Base-by-base conservation (phyloP, 768 basidiomycete species). In the Suillus occidentalis region DNA sequence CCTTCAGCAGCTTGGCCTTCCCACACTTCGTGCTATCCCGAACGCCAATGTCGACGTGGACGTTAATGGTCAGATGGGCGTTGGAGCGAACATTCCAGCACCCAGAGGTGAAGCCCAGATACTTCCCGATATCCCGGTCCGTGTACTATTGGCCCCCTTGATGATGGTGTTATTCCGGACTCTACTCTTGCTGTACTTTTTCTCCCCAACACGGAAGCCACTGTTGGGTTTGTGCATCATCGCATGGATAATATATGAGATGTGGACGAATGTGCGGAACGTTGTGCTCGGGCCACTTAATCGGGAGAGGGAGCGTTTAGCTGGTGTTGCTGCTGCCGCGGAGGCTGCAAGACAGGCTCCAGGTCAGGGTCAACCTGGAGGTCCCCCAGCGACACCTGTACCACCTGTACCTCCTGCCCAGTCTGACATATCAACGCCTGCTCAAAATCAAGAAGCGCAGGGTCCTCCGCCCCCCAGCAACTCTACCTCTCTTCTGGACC, bases 201-300 rank as follows among this genome's bases (percentile, higher is more conserved):
- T 92, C 70, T 87, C 88, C 5, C 91, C 91, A 0, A 83, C 88
- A 8, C 82, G 88, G 68, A 89, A 90, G 63, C 91, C 91, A 6
- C 72, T 92, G 22, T 84, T 92, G 65, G 89, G 86, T 42, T 68
- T 90, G 45, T 76, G 91, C 63, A 82, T 92, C 37, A 76, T 87
- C 28, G 84, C 81, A 2, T 92, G 89, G 89, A 85, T 90, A 73
- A 63, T 89, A 31, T 92, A 90, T 72, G 91, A 92, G 74, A 86
- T 89, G 40, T 91, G 89, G 89, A 84, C 83, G 60, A 87, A 88
- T 31, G 82, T 92, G 64, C 83, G 87, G 45, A 82, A 75, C 39
- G 76, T 79, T 49, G 66, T 83, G 25, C 67, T 77, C 76, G 69
- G 84, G 70, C 58, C 70, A 80, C 36, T 70, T 57, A 72, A 75